Evolutionary conservation across 805 yeast genomes (phyloP), one percentile per base, ranked within the genome.

Genomic region (Yarrowia sp.): DNA sequence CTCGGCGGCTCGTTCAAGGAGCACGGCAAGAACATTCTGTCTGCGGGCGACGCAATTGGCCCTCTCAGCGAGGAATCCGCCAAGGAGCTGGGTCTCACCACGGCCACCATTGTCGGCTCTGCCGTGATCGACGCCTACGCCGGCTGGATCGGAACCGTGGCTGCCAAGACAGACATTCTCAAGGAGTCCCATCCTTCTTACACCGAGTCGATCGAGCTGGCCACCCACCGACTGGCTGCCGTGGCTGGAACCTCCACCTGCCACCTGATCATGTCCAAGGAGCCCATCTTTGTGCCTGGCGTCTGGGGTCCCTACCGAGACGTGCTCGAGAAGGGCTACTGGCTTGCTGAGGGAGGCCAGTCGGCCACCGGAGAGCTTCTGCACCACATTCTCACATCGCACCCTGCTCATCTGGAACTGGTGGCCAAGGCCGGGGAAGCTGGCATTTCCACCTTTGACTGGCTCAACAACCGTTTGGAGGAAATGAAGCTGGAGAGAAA

Each of bases 281-380:
- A 91, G 40, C 90, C 97, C 0, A 86, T 92, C 53, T 93, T 94
- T 77, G 98, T 94, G 10, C 87, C 91, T 53, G 99, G 99, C 70
- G 97, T 95, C 42, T 95, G 99, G 99, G 99, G 99, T 14, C 99
- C 99, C 2, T 95, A 95, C 79, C 85, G 92, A 75, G 97, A 93
- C 78, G 97, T 91, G 5, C 84, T 94, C 82, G 90, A 96, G n/a
- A 89, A 90, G 38, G 92, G 88, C 7, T 89, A 83, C 75, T 95
- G 98, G 98, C 83, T 93, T 72, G 97, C 98, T 14, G 99, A 95
- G 80, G 99, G 99, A 76, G 99, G 99, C n/a, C 99, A 95, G 79
- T 89, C 96, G 15, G 90, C 97, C 77, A 95, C 99, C 1, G 99
- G 99, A 73, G 97, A 96, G 40, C 84, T 95, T 48, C 83, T 95